Conservation (phyloP, 495 filamentous ascomycete species). For the Polyplosphaeria fusca region DNA sequence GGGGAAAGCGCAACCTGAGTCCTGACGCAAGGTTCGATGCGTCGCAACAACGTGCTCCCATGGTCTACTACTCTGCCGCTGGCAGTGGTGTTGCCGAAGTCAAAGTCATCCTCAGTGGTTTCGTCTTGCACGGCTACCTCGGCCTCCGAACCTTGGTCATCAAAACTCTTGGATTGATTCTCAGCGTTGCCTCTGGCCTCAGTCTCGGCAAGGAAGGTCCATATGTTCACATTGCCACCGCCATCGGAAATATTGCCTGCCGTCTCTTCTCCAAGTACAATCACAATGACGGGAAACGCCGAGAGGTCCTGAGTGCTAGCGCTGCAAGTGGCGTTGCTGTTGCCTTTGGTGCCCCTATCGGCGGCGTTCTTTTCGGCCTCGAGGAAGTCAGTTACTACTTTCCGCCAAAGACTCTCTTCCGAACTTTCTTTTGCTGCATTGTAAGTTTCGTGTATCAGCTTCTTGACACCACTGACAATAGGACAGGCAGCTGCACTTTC, state of each 20-base stretch:
- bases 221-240: conserved; percentile 95
- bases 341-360: conserved; percentile 83
- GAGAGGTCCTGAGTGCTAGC: conserved; percentile 89
- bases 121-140: conserved; percentile 93
- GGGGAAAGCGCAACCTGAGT: conserved; percentile 41
- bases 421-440: conserved; percentile 98
- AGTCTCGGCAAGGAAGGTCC: conserved; percentile 96
- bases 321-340: conserved; percentile 92
- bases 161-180: conserved; percentile 77
- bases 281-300: conserved; percentile 82
- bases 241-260: conserved; percentile 92
- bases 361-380: conserved; percentile 66
- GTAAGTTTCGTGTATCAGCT: conserved; percentile 43
- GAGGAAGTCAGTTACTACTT: conserved; percentile 98
- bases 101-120: conserved; percentile 94
- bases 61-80: conserved; percentile 92
- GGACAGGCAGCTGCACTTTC: conserved; percentile 69
- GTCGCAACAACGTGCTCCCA: conserved; percentile 55
- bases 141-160: conserved; percentile 83
- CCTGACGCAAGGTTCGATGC: conserved; percentile 36
- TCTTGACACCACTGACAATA: conserved; percentile 2
- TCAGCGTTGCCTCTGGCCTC: conserved; percentile 88
- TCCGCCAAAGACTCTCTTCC: conserved; percentile 95
- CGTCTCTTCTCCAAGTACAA: conserved; percentile 92
- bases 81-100: conserved; percentile 97